Base-by-base conservation (phyloP, 306 rosid species). In the Mimosa pudica region DNA sequence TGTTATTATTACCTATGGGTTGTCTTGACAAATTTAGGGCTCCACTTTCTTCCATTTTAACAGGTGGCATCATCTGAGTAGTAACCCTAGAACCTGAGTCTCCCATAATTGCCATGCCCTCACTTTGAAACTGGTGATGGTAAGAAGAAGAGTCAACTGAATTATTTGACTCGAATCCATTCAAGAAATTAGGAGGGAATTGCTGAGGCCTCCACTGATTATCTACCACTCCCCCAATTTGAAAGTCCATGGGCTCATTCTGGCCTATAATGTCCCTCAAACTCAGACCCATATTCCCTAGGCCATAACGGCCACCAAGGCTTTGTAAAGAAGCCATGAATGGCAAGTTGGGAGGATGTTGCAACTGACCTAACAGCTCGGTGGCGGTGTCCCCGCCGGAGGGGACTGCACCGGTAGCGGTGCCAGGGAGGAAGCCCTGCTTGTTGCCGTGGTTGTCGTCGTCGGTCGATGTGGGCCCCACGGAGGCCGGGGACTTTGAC, bases 171-270 rank as follows among this genome's bases (percentile, higher is more conserved):
- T 92, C 94, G 18, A 84, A 88, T 45, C 84, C 86, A 30, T 80
- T 88, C 83, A 92, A 35, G 84, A 87, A 87, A 9, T 68, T 44
- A 46, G 95, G 91, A 46, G 95, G 91, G 78, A 90, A 80, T 44
- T 88, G 97, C 74, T 90, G 94, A 45, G 84, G 47, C 8, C 97
- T 88, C 94, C 94, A 89, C 82, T 79, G 91, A 48, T 85, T 90
- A 48, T 70, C 14, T 10, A 10, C 80, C 77, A 77, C 77, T 44
- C 62, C 73, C 71, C 88, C 90, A 6, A 92, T 76, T 47, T 83
- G 92, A 85, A 85, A 90, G 66, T 89, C 93, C 88, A 88, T 65
- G 11, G 77, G 85, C 68, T 88, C 86, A 18, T 71, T 24, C 44
- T 88, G 91, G 60, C 77, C 84, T 33, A 85, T 86, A 24, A 88